Evolutionary conservation across 2,329 filamentous ascomycete species (phyloP), one percentile per base, ranked within the genome.

Genomic region (Pseudopyricularia cyperi): DNA sequence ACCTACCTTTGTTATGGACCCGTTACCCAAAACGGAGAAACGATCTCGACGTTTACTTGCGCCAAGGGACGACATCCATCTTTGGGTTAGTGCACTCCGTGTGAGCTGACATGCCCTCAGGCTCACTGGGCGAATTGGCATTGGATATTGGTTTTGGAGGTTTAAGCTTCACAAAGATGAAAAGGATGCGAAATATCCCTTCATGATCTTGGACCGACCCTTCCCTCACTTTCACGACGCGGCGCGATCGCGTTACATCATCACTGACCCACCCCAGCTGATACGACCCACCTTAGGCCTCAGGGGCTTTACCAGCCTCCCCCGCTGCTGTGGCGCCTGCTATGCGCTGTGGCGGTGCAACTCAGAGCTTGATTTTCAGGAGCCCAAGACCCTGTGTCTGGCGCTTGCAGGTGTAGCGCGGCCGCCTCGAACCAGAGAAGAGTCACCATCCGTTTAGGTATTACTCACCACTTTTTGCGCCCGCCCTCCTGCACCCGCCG

Each of bases 1-100:
- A n/a, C n/a, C n/a, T 44, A 59, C 58, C 50, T 58, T 58, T 34
- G 52, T 52, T 4, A 56, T 24, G 1, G 51, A 48, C 0, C 51
- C 39, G 19, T 49, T 50, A 11, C 54, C 42, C 5, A 50, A 37
- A 2, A 60, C 17, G 2, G 58, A 59, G 17, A 60, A 55, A n/a
- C 54, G 53, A 50, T 56, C 55, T 24, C 35, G 49, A 19, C 17
- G 7, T 30, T 30, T 51, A 32, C 30, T 42, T 33, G 24, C 35
- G 3, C 37, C 19, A 15, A 32, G 15, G 19, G 33, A 34, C 8
- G 48, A 50, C 32, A 32, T 19, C 48, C 33, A 39, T 50, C 33
- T 34, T 26, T 26, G 48, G 15, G 39, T 24, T 3, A 12, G 5
- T 19, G 24, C 15, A 15, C 4, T 12, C 19, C 22, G 19, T 26